Percentiles rank a stretch among this genome's conserved stretches.
Conservation (phyloP, 805 yeast genomes). For the Cyberlindnera mississippiensis region DNA sequence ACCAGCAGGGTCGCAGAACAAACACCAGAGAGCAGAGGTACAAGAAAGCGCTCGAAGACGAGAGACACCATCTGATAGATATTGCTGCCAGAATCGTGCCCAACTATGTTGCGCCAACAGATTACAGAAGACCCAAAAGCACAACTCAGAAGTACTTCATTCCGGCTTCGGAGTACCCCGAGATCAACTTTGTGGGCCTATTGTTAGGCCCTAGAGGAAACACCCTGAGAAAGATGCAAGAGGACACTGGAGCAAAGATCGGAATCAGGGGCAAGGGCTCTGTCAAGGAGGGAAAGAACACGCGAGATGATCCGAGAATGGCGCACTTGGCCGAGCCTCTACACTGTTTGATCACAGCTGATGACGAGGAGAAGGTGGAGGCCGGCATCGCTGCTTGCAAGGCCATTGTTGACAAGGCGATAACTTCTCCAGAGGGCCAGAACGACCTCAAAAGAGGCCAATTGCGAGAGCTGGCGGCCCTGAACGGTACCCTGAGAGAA, state of each 20-base stretch:
- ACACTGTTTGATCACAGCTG: conserved; percentile 85
- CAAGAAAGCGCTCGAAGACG: conserved; percentile 61
- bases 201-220: conserved; percentile 95
- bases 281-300: conserved; percentile 82
- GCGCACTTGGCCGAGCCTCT: conserved; percentile 67
- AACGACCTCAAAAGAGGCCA: conserved; percentile 90
- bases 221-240: conserved; percentile 75
- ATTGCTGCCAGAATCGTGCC: conserved; percentile 70
- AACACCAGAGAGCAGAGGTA: conserved; percentile 78
- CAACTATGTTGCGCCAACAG: conserved; percentile 73
- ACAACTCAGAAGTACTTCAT: conserved; percentile 79
- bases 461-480: conserved; percentile 83
- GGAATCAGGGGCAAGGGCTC: conserved; percentile 96
- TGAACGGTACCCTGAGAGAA: conserved; percentile 92
- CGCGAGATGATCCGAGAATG: conserved; percentile 36
- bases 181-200: conserved; percentile 87
- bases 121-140: conserved; percentile 66
- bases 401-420: conserved; percentile 75
- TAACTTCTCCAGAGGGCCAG: conserved; percentile 87
- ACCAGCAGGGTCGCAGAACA: conserved; percentile 72
- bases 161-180: conserved; percentile 85
- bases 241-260: conserved; percentile 81
- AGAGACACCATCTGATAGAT: conserved; percentile 76
- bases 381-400: conserved; percentile 73
- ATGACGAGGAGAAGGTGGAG: conserved; percentile 68